Evolutionary conservation across 257 asterid species (phyloP).

Genomic region (Nicotiana tabacum): DNA sequence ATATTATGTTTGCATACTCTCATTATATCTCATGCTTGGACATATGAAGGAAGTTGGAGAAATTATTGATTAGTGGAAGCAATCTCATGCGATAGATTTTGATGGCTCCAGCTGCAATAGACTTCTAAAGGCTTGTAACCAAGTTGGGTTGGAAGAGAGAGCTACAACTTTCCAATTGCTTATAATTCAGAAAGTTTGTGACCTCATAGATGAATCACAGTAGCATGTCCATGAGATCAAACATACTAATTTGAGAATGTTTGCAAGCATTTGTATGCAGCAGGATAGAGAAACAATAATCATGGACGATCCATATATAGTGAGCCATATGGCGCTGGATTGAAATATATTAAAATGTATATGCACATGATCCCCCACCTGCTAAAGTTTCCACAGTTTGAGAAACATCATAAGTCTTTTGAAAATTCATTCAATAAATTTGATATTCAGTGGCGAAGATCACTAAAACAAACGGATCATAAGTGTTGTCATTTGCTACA

Average conservation of each 20-base stretch:
- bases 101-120: slow-evolving; percentile 44
- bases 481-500: no score
- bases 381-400: no score
- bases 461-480: no score
- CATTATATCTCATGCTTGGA: slow-evolving; percentile 75
- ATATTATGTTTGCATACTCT: slow-evolving; percentile 46
- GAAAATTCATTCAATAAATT: no score
- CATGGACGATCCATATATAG: not conserved
- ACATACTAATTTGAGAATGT: not conserved
- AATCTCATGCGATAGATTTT: slow-evolving; percentile 53
- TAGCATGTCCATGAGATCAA: not conserved
- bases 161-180: slow-evolving; percentile 35
- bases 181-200: slow-evolving; percentile 48
- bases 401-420: no score
- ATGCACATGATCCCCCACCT: no score
- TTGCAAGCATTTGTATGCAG: not conserved
- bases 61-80: slow-evolving; percentile 70
- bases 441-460: no score
- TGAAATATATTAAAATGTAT: no score
- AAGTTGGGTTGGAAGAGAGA: slow-evolving; percentile 45
- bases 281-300: not conserved
- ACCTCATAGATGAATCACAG: slow-evolving; percentile 16
- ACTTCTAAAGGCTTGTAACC: not conserved
- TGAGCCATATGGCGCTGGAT: no score
- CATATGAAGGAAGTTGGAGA: slow-evolving; percentile 64